Base-by-base conservation (phyloP, 2,329 filamentous ascomycete genomes). In the Harringtonia aguacate region DNA sequence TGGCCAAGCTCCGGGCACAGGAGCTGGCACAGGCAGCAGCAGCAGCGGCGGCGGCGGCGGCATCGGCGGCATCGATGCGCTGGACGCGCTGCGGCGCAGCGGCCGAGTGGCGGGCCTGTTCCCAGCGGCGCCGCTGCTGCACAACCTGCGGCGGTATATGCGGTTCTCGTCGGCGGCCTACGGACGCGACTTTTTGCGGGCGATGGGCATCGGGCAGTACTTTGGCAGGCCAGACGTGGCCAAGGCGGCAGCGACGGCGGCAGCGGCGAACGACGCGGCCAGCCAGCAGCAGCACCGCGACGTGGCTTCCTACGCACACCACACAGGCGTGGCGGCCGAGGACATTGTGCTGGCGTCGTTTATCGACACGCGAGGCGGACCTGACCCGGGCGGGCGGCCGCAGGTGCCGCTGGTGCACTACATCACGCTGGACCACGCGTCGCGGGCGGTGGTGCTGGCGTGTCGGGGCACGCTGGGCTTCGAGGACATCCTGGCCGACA, bases 381-480 rank as follows among this genome's bases (percentile, higher is more conserved):
- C n/a, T n/a, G n/a, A n/a, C n/a, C n/a, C n/a, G n/a, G n/a, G n/a
- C n/a, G n/a, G n/a, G n/a, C 71, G 77, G 20, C 79, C 76, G 1
- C 80, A 80, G 0, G 73, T 84, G 45, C 82, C 82, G 2, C 67
- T 86, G 17, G 81, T 86, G 3, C 82, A 86, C 58, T 86, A 84
- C 52, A 75, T 86, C 30, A 79, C 79, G 2, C 63, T 86, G 1
- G 82, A 86, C 51, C 79, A 84, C 54, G 77, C 81, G 41, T 81
- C 81, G 2, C 81, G 79, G 53, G 81, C 82, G 0, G 77, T 86
- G 0, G 81, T 86, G 0, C 64, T 86, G n/a, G 79, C 81, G 2
- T 82, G 83, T 41, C 73, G 82, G 31, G 82, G 82, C 2, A 86
- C 82, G 0, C 66, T 84, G 33, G 82, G 82, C 0, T 85, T 86